phyloP scores from a whole-genome alignment of 352 stramenopile genomes.

The Phytophthora sansomeana region DNA sequence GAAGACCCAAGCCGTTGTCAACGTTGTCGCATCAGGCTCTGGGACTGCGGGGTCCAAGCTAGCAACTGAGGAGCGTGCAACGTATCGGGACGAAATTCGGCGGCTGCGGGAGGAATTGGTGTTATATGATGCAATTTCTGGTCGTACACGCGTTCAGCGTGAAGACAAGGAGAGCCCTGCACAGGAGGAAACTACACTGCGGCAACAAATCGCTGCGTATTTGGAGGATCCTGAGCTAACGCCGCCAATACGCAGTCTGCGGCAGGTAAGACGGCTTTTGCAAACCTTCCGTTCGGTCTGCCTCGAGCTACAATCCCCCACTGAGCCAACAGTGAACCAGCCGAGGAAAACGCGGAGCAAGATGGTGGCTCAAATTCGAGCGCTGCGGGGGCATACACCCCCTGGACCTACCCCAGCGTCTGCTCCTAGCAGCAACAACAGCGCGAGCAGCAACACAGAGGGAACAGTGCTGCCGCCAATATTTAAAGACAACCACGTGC shows the following conservation, averaged over 20 bases:
- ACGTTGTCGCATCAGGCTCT: conserved; percentile 39
- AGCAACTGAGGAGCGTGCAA: conserved; percentile 23
- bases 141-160: conserved; percentile 44
- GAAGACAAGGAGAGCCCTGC: conserved; percentile 27
- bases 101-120: conserved; percentile 64
- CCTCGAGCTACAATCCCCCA: conserved; percentile 35
- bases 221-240: conserved; percentile 39
- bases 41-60: conserved; percentile 20
- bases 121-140: conserved; percentile 70
- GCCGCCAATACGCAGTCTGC: conserved; percentile 51
- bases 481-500: conserved; percentile 16
- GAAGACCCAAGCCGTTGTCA: conserved; percentile 79
- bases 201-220: conserved; percentile 39
- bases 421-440: conserved; percentile 9
- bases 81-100: conserved; percentile 59
- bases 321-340: conserved; percentile 9
- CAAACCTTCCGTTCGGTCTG: conserved; percentile 51
- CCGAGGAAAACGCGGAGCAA: conserved; percentile 42
- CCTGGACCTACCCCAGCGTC: conserved; percentile 5
- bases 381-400: conserved; percentile 39
- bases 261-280: conserved; percentile 58
- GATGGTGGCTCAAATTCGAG: conserved; percentile 64
- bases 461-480: conserved; percentile 15
- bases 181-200: conserved; percentile 34
- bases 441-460: background rate